Percentiles rank a stretch among this genome's conserved stretches.
Evolutionary conservation across 2,329 filamentous ascomycete genomes (phyloP).

Genomic region (Hypoxylon sp.): DNA sequence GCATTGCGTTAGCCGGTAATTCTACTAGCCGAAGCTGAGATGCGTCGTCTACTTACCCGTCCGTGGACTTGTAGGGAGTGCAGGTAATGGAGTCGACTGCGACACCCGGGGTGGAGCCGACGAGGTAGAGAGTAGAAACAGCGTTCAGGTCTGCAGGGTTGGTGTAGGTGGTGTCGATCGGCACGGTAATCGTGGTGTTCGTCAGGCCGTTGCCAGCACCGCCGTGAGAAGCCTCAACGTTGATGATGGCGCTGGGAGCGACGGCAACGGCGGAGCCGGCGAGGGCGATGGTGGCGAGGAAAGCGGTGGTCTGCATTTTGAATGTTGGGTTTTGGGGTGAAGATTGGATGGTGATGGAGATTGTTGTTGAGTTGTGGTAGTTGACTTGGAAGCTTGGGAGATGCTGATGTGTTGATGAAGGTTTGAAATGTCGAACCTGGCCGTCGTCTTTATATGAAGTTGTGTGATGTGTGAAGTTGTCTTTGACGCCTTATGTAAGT

Average conservation of each 20-base stretch:
- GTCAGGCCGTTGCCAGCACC: constrained; percentile 34
- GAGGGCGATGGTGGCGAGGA: constrained; percentile 37
- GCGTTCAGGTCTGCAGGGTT: constrained; percentile 22
- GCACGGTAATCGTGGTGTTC: constrained; percentile 40
- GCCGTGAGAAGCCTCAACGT: constrained; percentile 41
- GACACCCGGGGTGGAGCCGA: constrained; percentile 12
- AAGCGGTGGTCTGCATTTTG: constrained; percentile 40
- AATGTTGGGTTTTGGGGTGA: constrained; percentile 26
- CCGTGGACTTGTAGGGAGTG: constrained; percentile 38
- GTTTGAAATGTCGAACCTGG: constrained; percentile 6
- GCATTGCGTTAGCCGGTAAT: constrained; percentile 10
- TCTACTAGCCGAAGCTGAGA: background rate
- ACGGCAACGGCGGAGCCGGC: constrained; percentile 31
- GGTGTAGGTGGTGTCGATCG: constrained; percentile 34
- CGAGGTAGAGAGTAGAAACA: constrained; percentile 47
- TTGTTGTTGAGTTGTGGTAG: constrained; percentile 12
- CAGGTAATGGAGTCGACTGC: constrained; percentile 35
- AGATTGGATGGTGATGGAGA: constrained; percentile 18
- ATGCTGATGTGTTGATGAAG: constrained; percentile 21
- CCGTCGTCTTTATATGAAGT: constrained; percentile 25
- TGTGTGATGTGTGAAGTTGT: constrained; percentile 8
- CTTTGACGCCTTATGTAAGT: constrained; percentile 5
- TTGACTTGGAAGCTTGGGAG: constrained; percentile 25
- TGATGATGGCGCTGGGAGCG: constrained; percentile 23
- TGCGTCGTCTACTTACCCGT: constrained; percentile 29